phyloP scores from a whole-genome alignment of 2,329 filamentous ascomycete species.

The Botrytis elliptica region DNA sequence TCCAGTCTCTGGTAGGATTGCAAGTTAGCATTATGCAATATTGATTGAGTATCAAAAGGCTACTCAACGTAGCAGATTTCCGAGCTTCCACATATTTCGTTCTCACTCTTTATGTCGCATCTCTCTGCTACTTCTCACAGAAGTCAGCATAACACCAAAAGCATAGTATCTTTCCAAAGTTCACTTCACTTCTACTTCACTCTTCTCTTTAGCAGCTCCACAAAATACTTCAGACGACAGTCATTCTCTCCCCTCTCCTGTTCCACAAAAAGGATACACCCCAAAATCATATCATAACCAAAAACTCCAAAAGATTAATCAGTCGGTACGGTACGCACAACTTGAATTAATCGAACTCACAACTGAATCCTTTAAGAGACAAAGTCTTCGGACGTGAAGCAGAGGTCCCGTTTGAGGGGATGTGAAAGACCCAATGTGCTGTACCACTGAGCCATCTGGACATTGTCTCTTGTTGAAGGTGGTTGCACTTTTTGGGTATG shows the following conservation, averaged over 20 bases:
- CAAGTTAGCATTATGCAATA: neutral
- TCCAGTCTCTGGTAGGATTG: neutral
- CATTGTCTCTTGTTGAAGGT: neutral
- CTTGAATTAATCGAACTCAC: neutral
- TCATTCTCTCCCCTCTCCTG: no score
- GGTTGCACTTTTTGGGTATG: rapidly evolving
- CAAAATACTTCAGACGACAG: neutral
- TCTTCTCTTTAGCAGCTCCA: neutral
- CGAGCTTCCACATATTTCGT: neutral
- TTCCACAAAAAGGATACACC: neutral
- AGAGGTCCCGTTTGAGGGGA: neutral
- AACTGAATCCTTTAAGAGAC: neutral
- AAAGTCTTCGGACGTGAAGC: neutral
- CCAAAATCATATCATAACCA: no score
- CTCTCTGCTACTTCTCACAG: neutral
- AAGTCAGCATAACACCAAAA: neutral
- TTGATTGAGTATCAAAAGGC: neutral
- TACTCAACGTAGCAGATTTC: neutral
- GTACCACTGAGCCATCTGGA: neutral
- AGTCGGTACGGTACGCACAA: neutral
- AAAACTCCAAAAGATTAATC: neutral
- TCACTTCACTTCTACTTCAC: neutral
- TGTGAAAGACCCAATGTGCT: neutral
- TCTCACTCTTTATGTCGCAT: neutral
- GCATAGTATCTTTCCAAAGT: neutral